A percentile compares a stretch with the other conserved stretches of the same genome.
phyloP scores from a whole-genome alignment of 352 stramenopile genomes.

The Globisporangium solare region DNA sequence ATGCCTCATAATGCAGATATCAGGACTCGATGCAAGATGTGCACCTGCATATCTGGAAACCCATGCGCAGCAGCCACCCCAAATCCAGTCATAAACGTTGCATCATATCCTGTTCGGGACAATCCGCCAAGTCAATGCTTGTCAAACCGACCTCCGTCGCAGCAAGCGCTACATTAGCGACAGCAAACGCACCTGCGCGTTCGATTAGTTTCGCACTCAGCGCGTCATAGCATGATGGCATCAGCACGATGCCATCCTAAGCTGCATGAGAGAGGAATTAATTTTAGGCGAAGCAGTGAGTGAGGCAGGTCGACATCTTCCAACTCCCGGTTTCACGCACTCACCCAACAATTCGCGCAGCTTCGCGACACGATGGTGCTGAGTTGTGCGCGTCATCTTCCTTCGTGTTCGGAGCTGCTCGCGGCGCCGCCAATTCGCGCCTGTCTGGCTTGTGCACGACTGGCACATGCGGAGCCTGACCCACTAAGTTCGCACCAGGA shows the following conservation, averaged over 20 bases:
- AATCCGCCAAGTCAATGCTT: too few relatives aligned
- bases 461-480: too few relatives aligned
- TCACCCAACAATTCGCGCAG: slow-evolving; percentile 46
- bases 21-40: slow-evolving; percentile 2
- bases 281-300: too few relatives aligned
- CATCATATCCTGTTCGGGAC: slow-evolving; percentile 56
- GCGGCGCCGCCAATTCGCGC: neutral
- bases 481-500: too few relatives aligned
- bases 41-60: slow-evolving; percentile 87
- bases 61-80: slow-evolving; percentile 84
- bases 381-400: slow-evolving; percentile 21
- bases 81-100: slow-evolving; percentile 94
- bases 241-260: slow-evolving; percentile 59
- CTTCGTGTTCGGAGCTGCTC: neutral
- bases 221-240: slow-evolving; percentile 91
- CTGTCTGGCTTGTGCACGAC: neutral
- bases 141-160: too few relatives aligned
- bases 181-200: slow-evolving; percentile 29
- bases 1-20: too few relatives aligned
- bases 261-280: slow-evolving; percentile 10
- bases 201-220: slow-evolving; percentile 87
- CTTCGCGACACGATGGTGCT: slow-evolving; percentile 34
- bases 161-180: neutral
- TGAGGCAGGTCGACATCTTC: too few relatives aligned
- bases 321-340: neutral